Evolutionary conservation across 768 basidiomycete genomes (phyloP), one percentile per base, ranked within the genome.

Genomic region (Kondoa subrosea): DNA sequence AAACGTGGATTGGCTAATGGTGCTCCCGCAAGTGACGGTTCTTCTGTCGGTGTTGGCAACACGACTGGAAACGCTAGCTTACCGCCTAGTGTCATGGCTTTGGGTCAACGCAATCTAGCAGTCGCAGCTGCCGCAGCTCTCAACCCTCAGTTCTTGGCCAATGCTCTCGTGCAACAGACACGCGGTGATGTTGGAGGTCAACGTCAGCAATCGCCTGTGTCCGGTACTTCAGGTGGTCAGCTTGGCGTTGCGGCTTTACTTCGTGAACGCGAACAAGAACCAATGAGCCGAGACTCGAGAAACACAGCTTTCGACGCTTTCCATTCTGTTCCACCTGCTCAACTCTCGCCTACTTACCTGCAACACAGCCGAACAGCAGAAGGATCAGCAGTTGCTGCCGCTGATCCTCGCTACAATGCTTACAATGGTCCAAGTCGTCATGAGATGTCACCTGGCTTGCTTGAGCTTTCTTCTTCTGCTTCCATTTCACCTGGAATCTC

Each of bases 1-100:
- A 95, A 93, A 80, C 81, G 89, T 68, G 59, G 66, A 3, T 61
- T 56, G 2, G 26, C 56, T n/a, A 58, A 33, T 58, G 61, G 62
- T 27, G 15, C 65, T 56, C 16, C n/a, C n/a, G 1, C 56, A 26
- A 34, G 3, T n/a, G 16, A 56, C 56, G 57, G 31, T 40, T 14
- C 15, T 34, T 15, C 32, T 56, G 69, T 60, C 67, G 30, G 34
- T 50, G 34, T 56, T 56, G 50, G 40, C 70, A 56, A 65, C 29
- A 26, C 62, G 25, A 61, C 27, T 29, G 27, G 69, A n/a, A 65
- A 67, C 64, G 21, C 57, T 16, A 31, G 29, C 29, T 32, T 63
- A 32, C 61, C 61, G 61, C 29, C 61, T 16, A 29, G 26, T 32
- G 61, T 63, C 12, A 27, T 63, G 16, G 61, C 61, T 30, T n/a